Evolutionary conservation across 2,329 filamentous ascomycete species (phyloP).

Genomic region (Botrytis deweyae): DNA sequence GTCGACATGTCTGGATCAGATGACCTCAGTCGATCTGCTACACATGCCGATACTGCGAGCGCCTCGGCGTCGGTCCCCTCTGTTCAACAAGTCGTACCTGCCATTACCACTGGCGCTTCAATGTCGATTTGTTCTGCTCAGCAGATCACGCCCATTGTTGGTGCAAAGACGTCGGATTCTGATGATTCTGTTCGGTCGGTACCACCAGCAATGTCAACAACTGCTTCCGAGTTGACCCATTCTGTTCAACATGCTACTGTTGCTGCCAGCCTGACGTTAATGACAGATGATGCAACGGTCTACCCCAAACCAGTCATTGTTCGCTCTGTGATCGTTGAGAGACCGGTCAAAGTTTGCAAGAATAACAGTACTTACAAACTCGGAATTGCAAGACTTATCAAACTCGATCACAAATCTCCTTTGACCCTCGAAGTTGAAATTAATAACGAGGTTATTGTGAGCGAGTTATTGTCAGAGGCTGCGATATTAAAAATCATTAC

Average conservation of each 20-base stretch:
- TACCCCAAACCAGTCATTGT: neutral
- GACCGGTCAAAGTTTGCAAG: slow-evolving; percentile 11
- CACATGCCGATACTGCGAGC: neutral
- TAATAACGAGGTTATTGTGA: slow-evolving; percentile 11
- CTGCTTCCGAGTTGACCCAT: neutral
- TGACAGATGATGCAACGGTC: neutral
- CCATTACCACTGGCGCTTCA: neutral
- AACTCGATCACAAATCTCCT: neutral
- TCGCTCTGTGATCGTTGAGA: slow-evolving; percentile 1
- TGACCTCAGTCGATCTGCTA: neutral
- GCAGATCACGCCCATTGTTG: no score
- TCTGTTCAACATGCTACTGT: neutral
- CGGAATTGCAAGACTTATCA: slow-evolving; percentile 9
- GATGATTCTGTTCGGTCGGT: neutral
- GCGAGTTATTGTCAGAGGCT: slow-evolving; percentile 16
- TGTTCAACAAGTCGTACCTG: neutral
- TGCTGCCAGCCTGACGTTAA: neutral
- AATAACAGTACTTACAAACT: neutral
- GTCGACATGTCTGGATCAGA: neutral
- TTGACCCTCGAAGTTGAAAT: slow-evolving; percentile 12
- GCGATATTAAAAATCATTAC: neutral
- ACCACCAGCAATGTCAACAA: neutral
- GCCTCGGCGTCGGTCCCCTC: no score
- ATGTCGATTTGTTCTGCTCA: neutral
- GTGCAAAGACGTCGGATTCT: neutral